These are phyloP conservation scores for Basipetospora chlamydospora DNA, from an alignment of 2,329 filamentous ascomycete species.

Conservation along the genomic window DNA sequence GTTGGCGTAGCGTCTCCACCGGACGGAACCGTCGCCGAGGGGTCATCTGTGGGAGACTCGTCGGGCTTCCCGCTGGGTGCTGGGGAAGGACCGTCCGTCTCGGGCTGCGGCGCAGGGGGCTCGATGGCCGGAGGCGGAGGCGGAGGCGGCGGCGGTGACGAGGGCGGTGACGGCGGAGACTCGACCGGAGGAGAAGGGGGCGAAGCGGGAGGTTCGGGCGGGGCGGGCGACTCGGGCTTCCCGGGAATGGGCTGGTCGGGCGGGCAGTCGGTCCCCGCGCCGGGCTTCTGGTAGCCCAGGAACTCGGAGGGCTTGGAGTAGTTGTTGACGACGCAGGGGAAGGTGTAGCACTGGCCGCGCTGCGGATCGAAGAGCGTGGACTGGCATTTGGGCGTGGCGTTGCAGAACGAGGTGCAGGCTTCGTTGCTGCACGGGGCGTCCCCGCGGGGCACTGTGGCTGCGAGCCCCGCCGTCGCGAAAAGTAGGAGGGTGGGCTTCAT, in stretches of 20 bases:
- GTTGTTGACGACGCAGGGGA: constrained; percentile 5
- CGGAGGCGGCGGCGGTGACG: not conserved
- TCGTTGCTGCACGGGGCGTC: constrained; percentile 5
- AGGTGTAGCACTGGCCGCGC: constrained; percentile 3
- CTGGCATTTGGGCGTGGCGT: constrained; percentile 1
- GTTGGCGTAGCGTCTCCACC: not conserved
- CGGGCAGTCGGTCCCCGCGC: not conserved
- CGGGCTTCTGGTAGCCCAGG: constrained; percentile 6
- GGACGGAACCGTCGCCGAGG: not conserved
- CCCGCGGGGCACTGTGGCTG: too few relatives aligned
- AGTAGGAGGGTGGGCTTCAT: too few relatives aligned
- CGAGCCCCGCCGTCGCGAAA: not conserved
- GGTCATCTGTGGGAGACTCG: not conserved
- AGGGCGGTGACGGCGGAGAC: too few relatives aligned
- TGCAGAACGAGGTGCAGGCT: constrained; percentile 4
- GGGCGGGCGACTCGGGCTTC: not conserved
- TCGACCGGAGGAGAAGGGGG: too few relatives aligned
- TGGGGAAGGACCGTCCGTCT: not conserved
- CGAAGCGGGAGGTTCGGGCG: not conserved
- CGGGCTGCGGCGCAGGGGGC: too few relatives aligned
- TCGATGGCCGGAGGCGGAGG: not conserved
- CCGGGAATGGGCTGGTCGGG: constrained; percentile 4
- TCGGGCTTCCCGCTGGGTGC: not conserved
- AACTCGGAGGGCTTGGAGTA: constrained; percentile 2
- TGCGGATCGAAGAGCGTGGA: constrained; percentile 5